Conservation (phyloP, 2,329 filamentous ascomycete species). For the Drechmeria coniospora region DNA sequence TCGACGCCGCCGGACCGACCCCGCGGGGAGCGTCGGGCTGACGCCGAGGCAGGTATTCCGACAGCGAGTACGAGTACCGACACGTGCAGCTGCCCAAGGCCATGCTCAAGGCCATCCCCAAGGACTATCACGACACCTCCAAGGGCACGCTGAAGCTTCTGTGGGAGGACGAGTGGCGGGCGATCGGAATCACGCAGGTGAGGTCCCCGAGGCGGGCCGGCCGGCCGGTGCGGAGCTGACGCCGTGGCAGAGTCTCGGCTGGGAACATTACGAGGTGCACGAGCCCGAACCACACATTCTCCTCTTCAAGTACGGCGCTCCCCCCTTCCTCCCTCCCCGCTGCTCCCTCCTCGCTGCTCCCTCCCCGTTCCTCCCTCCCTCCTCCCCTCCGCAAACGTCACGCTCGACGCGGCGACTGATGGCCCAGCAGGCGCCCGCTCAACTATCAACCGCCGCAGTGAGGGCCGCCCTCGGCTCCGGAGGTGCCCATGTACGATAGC, state of each 20-base stretch:
- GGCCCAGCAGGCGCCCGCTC: slow-evolving; percentile 54
- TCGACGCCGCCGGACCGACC: too few relatives aligned
- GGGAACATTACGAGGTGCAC: slow-evolving; percentile 99
- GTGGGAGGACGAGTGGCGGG: slow-evolving; percentile 98
- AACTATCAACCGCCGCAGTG: slow-evolving; percentile 64
- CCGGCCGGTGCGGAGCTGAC: neutral
- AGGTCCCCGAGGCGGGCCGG: too few relatives aligned
- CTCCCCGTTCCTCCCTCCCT: too few relatives aligned
- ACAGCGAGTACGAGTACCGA: slow-evolving; percentile 87
- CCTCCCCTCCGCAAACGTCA: too few relatives aligned
- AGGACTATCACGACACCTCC: slow-evolving; percentile 78
- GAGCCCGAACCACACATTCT: slow-evolving; percentile 97
- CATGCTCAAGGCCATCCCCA: slow-evolving; percentile 94
- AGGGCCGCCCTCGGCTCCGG: slow-evolving; percentile 3
- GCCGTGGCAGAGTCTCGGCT: slow-evolving; percentile 69
- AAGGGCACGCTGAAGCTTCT: slow-evolving; percentile 91
- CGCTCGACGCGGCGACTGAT: too few relatives aligned
- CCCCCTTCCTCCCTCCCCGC: too few relatives aligned
- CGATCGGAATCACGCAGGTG: slow-evolving; percentile 91
- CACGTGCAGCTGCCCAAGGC: slow-evolving; percentile 95
- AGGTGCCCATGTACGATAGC: slow-evolving; percentile 11
- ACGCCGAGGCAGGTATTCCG: slow-evolving; percentile 56
- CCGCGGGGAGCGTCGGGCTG: neutral
- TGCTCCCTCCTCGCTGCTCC: too few relatives aligned
- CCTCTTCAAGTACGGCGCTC: slow-evolving; percentile 67